Conservation (phyloP, 352 stramenopile genomes). For the Phytophthora colocasiae region DNA sequence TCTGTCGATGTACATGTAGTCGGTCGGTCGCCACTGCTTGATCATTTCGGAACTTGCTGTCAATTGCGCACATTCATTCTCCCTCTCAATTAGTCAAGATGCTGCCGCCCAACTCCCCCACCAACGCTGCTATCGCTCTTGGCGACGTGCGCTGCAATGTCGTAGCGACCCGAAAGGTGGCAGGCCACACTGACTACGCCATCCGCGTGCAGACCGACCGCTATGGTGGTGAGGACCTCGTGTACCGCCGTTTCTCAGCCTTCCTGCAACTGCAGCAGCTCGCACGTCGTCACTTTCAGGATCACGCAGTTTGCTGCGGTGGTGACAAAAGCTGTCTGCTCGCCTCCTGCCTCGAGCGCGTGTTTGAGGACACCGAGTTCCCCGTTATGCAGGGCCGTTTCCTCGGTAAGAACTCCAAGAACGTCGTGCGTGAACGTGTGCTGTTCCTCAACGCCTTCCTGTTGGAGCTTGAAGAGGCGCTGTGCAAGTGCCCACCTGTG, state of each 20-base stretch:
- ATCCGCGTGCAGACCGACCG: conserved; percentile 77
- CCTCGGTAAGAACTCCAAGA: conserved; percentile 85
- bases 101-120: conserved; percentile 38
- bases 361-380: conserved; percentile 83
- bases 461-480: conserved; percentile 72
- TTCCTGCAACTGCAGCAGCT: conserved; percentile 88
- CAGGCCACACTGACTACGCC: conserved; percentile 86
- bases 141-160: conserved; percentile 66
- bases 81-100: conserved; percentile 19
- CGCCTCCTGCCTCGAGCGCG: conserved; percentile 64
- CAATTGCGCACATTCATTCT: conserved; percentile 12
- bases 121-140: conserved; percentile 45
- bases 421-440: conserved; percentile 76
- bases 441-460: conserved; percentile 88
- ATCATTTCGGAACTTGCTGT: conserved; percentile 39
- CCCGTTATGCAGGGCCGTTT: conserved; percentile 73
- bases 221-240: conserved; percentile 64
- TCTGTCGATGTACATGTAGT: conserved; percentile 7
- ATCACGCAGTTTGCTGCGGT: conserved; percentile 68
- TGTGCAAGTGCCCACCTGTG: conserved; percentile 79
- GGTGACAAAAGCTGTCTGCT: conserved; percentile 75
- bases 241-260: conserved; percentile 87
- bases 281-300: conserved; percentile 70
- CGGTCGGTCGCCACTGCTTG: conserved; percentile 4
- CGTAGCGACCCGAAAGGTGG: conserved; percentile 79